phyloP scores from a whole-genome alignment of 176 grass and related monocot genomes.

The Guadua angustifolia region DNA sequence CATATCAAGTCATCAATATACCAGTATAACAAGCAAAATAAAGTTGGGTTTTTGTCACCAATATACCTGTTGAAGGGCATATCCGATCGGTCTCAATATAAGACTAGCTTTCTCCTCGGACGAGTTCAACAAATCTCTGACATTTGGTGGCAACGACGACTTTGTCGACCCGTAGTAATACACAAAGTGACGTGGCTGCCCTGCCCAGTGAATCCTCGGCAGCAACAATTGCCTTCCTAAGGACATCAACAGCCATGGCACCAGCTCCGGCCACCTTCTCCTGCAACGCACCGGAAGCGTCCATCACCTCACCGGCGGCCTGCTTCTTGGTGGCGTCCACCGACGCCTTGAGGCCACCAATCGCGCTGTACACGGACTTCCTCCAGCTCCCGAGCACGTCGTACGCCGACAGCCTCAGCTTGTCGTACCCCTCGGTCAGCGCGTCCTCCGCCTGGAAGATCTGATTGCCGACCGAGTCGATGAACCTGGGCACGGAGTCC shows the following conservation, averaged over 20 bases:
- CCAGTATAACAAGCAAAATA: neutral
- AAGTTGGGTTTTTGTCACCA: neutral
- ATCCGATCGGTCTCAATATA: conserved; percentile 62
- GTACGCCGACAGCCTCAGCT: conserved; percentile 66
- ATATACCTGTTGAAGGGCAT: conserved; percentile 82
- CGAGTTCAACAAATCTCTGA: conserved; percentile 64
- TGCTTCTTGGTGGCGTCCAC: conserved; percentile 64
- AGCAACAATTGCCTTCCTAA: conserved; percentile 63
- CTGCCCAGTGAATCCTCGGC: conserved; percentile 73
- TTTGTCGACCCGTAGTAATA: conserved; percentile 82
- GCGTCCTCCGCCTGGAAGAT: conserved; percentile 76
- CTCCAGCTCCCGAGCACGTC: conserved; percentile 57
- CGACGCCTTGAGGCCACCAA: conserved; percentile 57
- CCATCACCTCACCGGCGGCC: conserved; percentile 47
- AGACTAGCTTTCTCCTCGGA: conserved; percentile 81
- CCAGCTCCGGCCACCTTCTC: conserved; percentile 62
- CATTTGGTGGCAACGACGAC: conserved; percentile 72
- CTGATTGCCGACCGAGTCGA: conserved; percentile 61
- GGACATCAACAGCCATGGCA: conserved; percentile 50
- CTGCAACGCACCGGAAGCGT: conserved; percentile 58
- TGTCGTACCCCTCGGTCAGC: conserved; percentile 67
- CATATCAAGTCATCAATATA: neutral
- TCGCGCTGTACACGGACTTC: conserved; percentile 61
- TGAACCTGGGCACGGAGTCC: conserved; percentile 58
- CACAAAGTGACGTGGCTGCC: conserved; percentile 56